These are phyloP conservation scores for Oenanthe javanica DNA, from an alignment of 140 eudicot genomes.

Conservation along the genomic window DNA sequence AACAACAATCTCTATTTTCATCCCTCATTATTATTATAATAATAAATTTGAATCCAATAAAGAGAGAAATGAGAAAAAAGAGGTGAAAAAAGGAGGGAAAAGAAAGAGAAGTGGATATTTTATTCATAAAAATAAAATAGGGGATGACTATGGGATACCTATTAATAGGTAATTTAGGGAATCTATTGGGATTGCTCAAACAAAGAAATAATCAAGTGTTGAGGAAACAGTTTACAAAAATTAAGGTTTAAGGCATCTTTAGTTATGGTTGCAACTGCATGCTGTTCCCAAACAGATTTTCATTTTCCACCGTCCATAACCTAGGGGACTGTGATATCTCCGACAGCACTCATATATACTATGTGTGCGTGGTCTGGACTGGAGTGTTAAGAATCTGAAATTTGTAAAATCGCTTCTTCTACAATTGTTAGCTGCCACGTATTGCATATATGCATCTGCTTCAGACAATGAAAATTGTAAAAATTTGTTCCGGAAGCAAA, in stretches of 20 bases:
- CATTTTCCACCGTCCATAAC: slow-evolving; percentile 4
- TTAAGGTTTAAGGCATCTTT: background rate
- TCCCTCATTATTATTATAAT: too few species aligned
- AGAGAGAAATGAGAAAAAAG: too few species aligned
- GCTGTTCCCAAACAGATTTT: background rate
- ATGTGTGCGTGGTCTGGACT: background rate
- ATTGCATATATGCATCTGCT: background rate
- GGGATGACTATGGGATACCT: too few species aligned
- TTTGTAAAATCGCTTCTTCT: background rate
- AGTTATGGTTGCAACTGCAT: background rate
- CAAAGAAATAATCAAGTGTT: background rate
- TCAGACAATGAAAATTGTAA: background rate
- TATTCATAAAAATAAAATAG: too few species aligned
- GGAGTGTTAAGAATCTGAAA: background rate
- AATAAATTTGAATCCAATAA: too few species aligned
- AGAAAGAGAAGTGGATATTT: too few species aligned
- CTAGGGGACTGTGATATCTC: slow-evolving; percentile 1
- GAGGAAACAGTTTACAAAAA: background rate
- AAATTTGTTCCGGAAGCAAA: background rate
- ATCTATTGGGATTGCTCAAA: too few species aligned
- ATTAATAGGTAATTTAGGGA: too few species aligned
- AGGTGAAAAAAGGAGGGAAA: too few species aligned
- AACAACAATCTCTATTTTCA: too few species aligned
- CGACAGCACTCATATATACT: background rate
- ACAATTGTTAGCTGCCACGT: slow-evolving; percentile 7